Conservation (phyloP, 176 grass and related monocot species). For the Typha latifolia region DNA sequence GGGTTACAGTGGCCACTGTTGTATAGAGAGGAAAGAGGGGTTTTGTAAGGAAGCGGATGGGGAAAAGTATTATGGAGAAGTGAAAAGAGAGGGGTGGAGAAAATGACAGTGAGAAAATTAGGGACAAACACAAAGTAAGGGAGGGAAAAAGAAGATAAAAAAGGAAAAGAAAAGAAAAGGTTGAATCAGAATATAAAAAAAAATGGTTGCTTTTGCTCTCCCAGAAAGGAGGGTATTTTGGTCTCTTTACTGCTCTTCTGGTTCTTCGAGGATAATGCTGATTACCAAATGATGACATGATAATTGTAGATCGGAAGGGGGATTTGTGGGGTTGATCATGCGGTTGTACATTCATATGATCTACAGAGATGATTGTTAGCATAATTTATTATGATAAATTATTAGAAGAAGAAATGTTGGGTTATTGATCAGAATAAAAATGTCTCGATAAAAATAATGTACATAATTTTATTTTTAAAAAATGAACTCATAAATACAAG, state of each 20-base stretch:
- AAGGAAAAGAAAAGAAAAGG: neutral
- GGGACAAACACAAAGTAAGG: slow-evolving; percentile 18
- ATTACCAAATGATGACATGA: neutral
- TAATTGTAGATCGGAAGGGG: neutral
- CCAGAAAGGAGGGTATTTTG: neutral
- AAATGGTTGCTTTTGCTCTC: slow-evolving; percentile 26
- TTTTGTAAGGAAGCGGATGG: slow-evolving; percentile 20
- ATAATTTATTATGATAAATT: too few species aligned
- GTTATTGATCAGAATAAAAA: too few species aligned
- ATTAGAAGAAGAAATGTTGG: neutral
- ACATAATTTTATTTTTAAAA: too few species aligned
- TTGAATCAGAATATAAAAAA: neutral
- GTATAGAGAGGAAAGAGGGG: slow-evolving; percentile 21
- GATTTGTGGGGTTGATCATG: neutral
- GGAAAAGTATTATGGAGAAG: slow-evolving; percentile 36
- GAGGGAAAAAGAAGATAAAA: slow-evolving; percentile 14
- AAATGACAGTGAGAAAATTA: slow-evolving; percentile 28
- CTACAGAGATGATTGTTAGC: too few species aligned
- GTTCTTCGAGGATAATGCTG: too few species aligned
- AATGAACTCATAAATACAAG: too few species aligned
- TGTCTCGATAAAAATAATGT: too few species aligned
- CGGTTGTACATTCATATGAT: neutral
- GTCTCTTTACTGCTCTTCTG: too few species aligned
- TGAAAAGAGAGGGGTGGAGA: slow-evolving; percentile 6
- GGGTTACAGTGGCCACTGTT: neutral